phyloP scores from a whole-genome alignment of 352 stramenopile species.

The Pythium dissimile region DNA sequence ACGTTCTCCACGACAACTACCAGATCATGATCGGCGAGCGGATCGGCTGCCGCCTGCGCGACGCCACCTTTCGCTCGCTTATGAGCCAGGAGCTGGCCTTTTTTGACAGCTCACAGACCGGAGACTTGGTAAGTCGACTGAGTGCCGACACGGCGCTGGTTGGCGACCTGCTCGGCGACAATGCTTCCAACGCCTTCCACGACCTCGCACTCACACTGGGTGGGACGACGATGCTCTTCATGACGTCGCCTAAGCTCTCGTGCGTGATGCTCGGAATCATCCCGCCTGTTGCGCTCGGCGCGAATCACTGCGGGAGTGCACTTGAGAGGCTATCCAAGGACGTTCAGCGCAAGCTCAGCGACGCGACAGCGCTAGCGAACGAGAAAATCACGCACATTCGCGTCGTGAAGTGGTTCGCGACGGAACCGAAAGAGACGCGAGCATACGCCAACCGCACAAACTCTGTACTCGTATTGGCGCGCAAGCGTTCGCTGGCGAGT shows the following conservation, averaged over 20 bases:
- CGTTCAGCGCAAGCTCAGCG: constrained; percentile 89
- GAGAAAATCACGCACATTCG: constrained; percentile 90
- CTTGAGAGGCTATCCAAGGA: constrained; percentile 79
- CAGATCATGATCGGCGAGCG: constrained; percentile 81
- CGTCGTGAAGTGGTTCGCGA: constrained; percentile 88
- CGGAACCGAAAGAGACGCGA: constrained; percentile 58
- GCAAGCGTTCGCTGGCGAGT: constrained; percentile 67
- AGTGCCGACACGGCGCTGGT: constrained; percentile 88
- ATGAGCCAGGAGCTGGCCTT: constrained; percentile 84
- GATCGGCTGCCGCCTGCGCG: constrained; percentile 62
- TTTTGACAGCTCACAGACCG: constrained; percentile 86
- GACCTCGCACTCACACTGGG: constrained; percentile 73
- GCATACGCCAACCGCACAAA: constrained; percentile 42
- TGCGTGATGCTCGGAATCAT: constrained; percentile 87
- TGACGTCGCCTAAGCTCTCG: constrained; percentile 86
- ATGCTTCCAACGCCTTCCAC: constrained; percentile 71
- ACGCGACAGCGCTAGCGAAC: constrained; percentile 88
- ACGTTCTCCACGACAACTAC: constrained; percentile 55
- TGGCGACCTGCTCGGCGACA: constrained; percentile 88
- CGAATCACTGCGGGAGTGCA: constrained; percentile 77
- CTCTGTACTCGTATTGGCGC: constrained; percentile 47
- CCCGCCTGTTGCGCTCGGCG: constrained; percentile 86
- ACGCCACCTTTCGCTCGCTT: constrained; percentile 70
- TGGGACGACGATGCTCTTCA: constrained; percentile 85
- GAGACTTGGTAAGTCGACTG: constrained; percentile 88